Evolutionary conservation across 2,329 filamentous ascomycete genomes (phyloP), one percentile per base, ranked within the genome.

Genomic region (Exophiala calicioides): DNA sequence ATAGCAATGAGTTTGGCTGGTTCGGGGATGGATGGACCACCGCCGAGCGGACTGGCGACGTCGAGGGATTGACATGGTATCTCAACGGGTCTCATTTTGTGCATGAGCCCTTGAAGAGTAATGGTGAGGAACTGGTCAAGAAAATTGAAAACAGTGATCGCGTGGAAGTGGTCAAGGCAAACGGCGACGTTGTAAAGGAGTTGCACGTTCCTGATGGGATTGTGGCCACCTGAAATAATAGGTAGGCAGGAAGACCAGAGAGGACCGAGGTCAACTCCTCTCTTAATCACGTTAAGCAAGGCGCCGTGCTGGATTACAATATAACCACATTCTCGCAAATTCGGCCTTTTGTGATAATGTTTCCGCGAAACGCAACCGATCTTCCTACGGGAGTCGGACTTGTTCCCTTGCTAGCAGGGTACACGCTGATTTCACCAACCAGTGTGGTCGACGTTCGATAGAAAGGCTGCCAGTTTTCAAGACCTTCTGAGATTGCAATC

Each of bases 11-110:
- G 4, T 76, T 72, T 56, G 55, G 68, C 15, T 76, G 74, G 58
- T 71, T 77, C 67, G 74, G 73, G 1, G 74, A 75, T 58, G 73
- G 74, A 1, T 69, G 69, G 55, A 70, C 69, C 1, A 36, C 36
- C 6, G 58, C 52, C 3, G 60, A 62, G 50, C 15, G 51, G 20
- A 35, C 21, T 3, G 38, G 36, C 16, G 52, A 57, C 24, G 41
- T 47, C 2, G 54, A 57, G 37, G 48, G 55, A 13, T 30, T 54
- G 35, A 48, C 43, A 13, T 58, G 58, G 59, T 55, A 53, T 53
- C 40, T 53, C 41, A 50, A 59, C 44, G 46, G 45, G 32, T 55
- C 52, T 2, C 35, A 26, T n/a, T 55, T 57, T 37, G 18, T 38
- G 16, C 51, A 57, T 30, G 46, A 53, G 16, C 30, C 42, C 2